These are phyloP conservation scores for Fragosphaeria purpurea DNA, from an alignment of 2,329 filamentous ascomycete species.

Conservation along the genomic window DNA sequence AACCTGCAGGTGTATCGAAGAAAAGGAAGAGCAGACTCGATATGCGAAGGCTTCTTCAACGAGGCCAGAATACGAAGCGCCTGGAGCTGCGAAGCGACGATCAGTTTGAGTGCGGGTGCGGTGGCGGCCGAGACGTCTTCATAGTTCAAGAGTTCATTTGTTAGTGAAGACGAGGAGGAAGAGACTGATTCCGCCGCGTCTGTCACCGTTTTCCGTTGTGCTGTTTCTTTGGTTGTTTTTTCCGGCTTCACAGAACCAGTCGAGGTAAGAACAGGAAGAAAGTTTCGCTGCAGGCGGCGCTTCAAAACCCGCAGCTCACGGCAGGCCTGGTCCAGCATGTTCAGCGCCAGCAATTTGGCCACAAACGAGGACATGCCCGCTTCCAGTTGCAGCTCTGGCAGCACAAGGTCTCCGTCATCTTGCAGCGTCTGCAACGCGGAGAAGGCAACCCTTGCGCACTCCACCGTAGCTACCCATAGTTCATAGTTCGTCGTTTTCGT, in stretches of 20 bases:
- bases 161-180: constrained; percentile 17
- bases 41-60: constrained; percentile 46
- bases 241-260: not conserved
- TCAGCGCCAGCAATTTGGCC: constrained; percentile 54
- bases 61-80: constrained; percentile 53
- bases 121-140: constrained; percentile 29
- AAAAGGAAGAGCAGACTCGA: constrained; percentile 47
- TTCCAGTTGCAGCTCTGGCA: constrained; percentile 60
- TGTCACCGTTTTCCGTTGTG: constrained; percentile 22
- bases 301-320: constrained; percentile 61
- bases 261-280: not conserved
- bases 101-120: constrained; percentile 37
- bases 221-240: constrained; percentile 22
- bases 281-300: constrained; percentile 41
- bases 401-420: constrained; percentile 38
- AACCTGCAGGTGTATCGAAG: constrained; percentile 41
- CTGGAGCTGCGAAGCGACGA: constrained; percentile 56
- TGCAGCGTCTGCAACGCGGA: constrained; percentile 51
- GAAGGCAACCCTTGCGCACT: constrained; percentile 62
- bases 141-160: constrained; percentile 50
- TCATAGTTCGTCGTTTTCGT: constrained; percentile 7
- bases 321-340: constrained; percentile 55
- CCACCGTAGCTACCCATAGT: constrained; percentile 47
- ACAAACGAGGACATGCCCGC: constrained; percentile 61
- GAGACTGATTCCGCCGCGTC: constrained; percentile 15